Evolutionary conservation across 1,284 basidiomycete species (phyloP).

Genomic region (Entoloma clypeatum): DNA sequence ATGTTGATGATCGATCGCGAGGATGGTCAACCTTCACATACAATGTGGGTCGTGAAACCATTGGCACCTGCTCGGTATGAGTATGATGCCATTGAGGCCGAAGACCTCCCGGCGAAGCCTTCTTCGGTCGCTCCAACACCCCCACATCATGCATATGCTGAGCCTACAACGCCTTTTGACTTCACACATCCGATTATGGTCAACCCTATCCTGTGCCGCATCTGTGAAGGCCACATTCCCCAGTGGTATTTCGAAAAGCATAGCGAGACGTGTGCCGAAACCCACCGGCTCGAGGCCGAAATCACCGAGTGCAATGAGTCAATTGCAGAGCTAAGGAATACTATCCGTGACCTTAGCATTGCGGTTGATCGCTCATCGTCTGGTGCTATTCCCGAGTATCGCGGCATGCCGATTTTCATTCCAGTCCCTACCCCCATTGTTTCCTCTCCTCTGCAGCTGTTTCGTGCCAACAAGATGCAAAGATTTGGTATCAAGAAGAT

Average conservation of each 20-base stretch:
- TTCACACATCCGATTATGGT: slow-evolving; percentile 74
- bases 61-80: slow-evolving; percentile 67
- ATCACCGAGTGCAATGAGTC: slow-evolving; percentile 93
- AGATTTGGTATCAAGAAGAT: slow-evolving; percentile 78
- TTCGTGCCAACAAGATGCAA: slow-evolving; percentile 72
- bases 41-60: slow-evolving; percentile 99
- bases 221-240: slow-evolving; percentile 95
- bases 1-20: slow-evolving; percentile 97
- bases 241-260: slow-evolving; percentile 99
- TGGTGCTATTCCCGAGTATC: slow-evolving; percentile 69
- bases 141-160: slow-evolving; percentile 27
- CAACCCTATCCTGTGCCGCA: slow-evolving; percentile 92
- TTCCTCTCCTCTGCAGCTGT: slow-evolving; percentile 68
- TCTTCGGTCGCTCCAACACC: slow-evolving; percentile 32
- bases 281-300: slow-evolving; percentile 94
- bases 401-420: slow-evolving; percentile 80
- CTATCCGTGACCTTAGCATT: slow-evolving; percentile 69
- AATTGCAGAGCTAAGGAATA: slow-evolving; percentile 80
- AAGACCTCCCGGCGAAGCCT: slow-evolving; percentile 50
- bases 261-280: slow-evolving; percentile 98
- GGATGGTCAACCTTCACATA: slow-evolving; percentile 85
- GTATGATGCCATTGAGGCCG: slow-evolving; percentile 51
- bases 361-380: slow-evolving; percentile 66
- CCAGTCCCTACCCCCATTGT: slow-evolving; percentile 65
- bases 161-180: slow-evolving; percentile 65